These are phyloP conservation scores for Linderniella brevidens DNA, from an alignment of 257 asterid genomes.

Conservation along the genomic window DNA sequence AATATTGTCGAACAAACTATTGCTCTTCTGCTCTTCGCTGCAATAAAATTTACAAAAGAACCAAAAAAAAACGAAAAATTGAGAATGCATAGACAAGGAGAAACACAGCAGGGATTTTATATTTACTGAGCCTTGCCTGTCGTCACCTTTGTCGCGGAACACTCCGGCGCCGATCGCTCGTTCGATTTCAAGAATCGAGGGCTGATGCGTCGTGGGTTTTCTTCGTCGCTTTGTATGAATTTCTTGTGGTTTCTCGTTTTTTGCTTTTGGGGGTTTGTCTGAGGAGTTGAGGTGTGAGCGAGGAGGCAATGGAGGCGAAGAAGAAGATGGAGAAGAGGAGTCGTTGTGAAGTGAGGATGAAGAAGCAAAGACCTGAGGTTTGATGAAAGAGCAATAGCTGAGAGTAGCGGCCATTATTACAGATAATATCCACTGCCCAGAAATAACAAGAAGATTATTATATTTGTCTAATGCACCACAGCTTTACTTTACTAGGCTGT, in stretches of 20 bases:
- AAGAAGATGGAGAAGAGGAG: conserved; percentile 1
- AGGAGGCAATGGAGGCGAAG: conserved; percentile 16
- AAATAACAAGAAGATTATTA: too few species aligned
- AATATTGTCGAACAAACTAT: conserved; percentile 24
- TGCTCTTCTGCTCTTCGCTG: conserved; percentile 24
- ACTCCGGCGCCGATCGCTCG: conserved; percentile 72
- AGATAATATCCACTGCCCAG: too few species aligned
- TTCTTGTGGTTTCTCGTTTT: conserved; percentile 7
- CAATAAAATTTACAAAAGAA: too few species aligned
- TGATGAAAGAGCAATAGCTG: conserved; percentile 22
- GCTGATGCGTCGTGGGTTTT: conserved; percentile 17
- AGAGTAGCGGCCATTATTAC: conserved; percentile 25
- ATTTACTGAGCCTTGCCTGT: conserved; percentile 19
- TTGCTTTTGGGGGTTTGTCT: conserved; percentile 8
- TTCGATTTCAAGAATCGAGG: conserved; percentile 52
- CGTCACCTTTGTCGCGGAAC: conserved; percentile 35
- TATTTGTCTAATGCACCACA: too few species aligned
- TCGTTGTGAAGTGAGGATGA: conserved; percentile 18
- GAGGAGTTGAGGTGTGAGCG: conserved; percentile 12
- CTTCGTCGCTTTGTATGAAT: conserved; percentile 11
- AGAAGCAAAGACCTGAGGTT: conserved; percentile 20
- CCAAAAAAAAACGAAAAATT: neutral
- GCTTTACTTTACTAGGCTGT: too few species aligned
- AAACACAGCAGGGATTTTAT: neutral
- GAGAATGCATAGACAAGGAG: too few species aligned